These are phyloP conservation scores for Ustilago trichophora DNA, from an alignment of 1,284 basidiomycete species.

Conservation along the genomic window DNA sequence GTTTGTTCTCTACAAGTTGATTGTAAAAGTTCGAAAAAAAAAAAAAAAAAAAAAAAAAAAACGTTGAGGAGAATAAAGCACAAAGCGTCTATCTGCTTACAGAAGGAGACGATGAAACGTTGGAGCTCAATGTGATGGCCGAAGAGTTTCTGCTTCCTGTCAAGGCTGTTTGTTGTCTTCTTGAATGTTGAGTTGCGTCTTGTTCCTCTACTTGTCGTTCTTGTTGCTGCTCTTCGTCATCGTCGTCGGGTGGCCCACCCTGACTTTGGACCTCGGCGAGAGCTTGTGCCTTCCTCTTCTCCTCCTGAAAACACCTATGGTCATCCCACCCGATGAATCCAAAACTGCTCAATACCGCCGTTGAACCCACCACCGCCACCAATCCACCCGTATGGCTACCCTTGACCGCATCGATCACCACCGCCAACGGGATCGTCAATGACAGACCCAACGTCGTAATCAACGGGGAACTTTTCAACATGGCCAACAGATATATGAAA, in stretches of 20 bases:
- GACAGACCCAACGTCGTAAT: slow-evolving; percentile 92
- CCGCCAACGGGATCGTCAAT: slow-evolving; percentile 91
- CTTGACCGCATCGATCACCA: slow-evolving; percentile 79
- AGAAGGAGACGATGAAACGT: not conserved
- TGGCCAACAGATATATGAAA: slow-evolving; percentile 71
- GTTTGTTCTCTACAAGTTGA: too few species aligned
- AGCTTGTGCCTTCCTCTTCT: slow-evolving; percentile 9
- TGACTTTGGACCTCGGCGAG: not conserved
- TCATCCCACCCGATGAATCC: slow-evolving; percentile 45
- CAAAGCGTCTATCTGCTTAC: not conserved
- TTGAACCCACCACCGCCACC: slow-evolving; percentile 48
- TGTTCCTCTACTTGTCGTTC: not conserved
- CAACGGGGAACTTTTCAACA: slow-evolving; percentile 90
- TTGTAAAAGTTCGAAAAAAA: too few species aligned
- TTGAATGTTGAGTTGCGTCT: not conserved
- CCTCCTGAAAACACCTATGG: slow-evolving; percentile 15
- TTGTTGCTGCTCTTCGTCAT: not conserved
- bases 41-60: too few species aligned
- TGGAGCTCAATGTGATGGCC: slow-evolving; percentile 1
- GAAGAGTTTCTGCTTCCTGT: not conserved
- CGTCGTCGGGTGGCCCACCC: too few species aligned
- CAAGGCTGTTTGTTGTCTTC: not conserved
- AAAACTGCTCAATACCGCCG: slow-evolving; percentile 55
- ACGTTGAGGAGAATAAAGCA: not conserved
- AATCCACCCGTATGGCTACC: slow-evolving; percentile 64